phyloP scores from a whole-genome alignment of 1,284 basidiomycete genomes.

The Mycosarcoma maydis region DNA sequence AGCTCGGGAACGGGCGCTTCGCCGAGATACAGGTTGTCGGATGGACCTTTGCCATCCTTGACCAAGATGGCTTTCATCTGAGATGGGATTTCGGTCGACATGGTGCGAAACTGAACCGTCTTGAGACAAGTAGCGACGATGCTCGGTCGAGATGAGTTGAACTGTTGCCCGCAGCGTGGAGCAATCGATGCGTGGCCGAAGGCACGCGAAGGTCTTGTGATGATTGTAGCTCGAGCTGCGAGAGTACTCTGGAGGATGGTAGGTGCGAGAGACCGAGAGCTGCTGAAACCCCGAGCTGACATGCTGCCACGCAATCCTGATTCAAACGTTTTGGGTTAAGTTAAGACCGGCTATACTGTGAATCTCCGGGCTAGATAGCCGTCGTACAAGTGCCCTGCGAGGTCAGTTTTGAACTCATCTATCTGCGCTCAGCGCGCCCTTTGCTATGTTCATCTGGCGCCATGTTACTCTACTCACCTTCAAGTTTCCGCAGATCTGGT shows the following conservation, averaged over 20 bases:
- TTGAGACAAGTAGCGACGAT: neutral
- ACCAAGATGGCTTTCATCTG: conserved; percentile 84
- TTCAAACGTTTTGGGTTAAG: neutral
- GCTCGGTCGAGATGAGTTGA: neutral
- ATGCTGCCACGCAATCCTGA: conserved; percentile 24
- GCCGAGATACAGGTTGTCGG: conserved; percentile 82
- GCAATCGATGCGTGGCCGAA: conserved; percentile 2
- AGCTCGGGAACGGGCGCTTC: conserved; percentile 73
- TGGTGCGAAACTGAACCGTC: conserved; percentile 9
- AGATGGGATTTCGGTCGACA: conserved; percentile 43
- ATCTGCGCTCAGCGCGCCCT: no score
- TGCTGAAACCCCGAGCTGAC: conserved; percentile 5
- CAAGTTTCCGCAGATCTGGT: no score
- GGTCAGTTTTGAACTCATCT: no score
- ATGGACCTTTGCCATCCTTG: conserved; percentile 80
- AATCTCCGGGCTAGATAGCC: conserved; percentile 39
- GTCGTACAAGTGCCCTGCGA: conserved; percentile 1
- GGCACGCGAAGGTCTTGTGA: conserved; percentile 1
- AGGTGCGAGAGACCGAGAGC: neutral
- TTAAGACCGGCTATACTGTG: conserved; percentile 16
- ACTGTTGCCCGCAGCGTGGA: neutral
- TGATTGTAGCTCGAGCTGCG: neutral
- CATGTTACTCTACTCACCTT: no score
- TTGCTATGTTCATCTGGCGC: no score
- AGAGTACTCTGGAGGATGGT: neutral